Conservation (phyloP, 2,329 filamentous ascomycete genomes). For the Lecanicillium sp. region DNA sequence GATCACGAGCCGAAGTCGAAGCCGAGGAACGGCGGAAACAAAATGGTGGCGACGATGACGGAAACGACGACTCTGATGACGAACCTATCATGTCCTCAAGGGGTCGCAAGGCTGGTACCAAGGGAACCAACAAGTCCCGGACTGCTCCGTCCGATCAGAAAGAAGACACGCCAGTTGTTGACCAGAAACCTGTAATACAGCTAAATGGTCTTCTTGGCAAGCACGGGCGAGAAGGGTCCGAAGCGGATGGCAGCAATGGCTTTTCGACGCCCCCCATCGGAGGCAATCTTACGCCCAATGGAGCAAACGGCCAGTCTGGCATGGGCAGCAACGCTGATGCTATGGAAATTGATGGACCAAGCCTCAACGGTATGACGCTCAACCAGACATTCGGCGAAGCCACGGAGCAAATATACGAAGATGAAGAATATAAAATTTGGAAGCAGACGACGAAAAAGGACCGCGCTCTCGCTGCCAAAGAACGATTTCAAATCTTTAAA, state of each 20-base stretch:
- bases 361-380: slow-evolving; percentile 59
- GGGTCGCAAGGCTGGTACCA: slow-evolving; percentile 75
- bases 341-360: slow-evolving; percentile 81
- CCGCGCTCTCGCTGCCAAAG: slow-evolving; percentile 76
- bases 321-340: slow-evolving; percentile 70
- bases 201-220: slow-evolving; percentile 58
- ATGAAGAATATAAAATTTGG: slow-evolving; percentile 97
- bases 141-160: slow-evolving; percentile 68
- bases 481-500: slow-evolving; percentile 79
- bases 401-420: slow-evolving; percentile 72
- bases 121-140: slow-evolving; percentile 69
- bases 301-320: slow-evolving; percentile 59
- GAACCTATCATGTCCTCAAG: slow-evolving; percentile 98
- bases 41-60: slow-evolving; percentile 76
- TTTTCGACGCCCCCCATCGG: slow-evolving; percentile 73
- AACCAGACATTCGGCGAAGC: slow-evolving; percentile 59
- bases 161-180: slow-evolving; percentile 71
- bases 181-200: slow-evolving; percentile 67
- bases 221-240: slow-evolving; percentile 63
- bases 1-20: slow-evolving; percentile 90
- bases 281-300: slow-evolving; percentile 73
- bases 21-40: slow-evolving; percentile 79
- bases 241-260: slow-evolving; percentile 78
- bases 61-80: slow-evolving; percentile 87
- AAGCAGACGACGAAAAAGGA: slow-evolving; percentile 98